Evolutionary conservation across 2,329 filamentous ascomycete species (phyloP).

Genomic region (Alternaria hordeiaustralica): DNA sequence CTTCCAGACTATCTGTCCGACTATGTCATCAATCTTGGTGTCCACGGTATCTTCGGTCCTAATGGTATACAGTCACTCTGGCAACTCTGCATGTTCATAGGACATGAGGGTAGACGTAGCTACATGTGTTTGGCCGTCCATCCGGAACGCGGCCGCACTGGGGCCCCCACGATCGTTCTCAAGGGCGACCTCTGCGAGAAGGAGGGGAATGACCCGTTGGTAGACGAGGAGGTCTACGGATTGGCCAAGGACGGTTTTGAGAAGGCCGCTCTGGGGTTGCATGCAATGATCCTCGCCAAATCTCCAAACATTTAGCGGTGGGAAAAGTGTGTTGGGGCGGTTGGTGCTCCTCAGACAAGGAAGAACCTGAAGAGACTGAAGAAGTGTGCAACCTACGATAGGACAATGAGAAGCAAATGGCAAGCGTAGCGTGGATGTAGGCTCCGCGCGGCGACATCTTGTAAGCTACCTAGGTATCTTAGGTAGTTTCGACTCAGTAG

Average conservation of each 20-base stretch:
- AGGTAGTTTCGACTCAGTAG: neutral
- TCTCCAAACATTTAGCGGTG: too few relatives aligned
- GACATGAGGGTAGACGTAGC: slow-evolving; percentile 3
- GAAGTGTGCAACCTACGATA: neutral
- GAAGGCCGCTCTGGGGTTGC: neutral
- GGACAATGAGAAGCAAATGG: neutral
- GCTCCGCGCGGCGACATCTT: neutral
- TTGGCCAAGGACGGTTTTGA: slow-evolving; percentile 9
- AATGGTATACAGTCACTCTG: neutral
- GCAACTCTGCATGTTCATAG: slow-evolving; percentile 10
- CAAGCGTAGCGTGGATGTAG: neutral
- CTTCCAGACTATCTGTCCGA: neutral
- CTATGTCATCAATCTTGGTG: neutral
- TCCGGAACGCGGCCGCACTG: neutral
- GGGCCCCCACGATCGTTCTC: neutral
- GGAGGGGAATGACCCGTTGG: slow-evolving; percentile 6
- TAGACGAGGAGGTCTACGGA: slow-evolving; percentile 1
- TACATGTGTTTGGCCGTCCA: slow-evolving; percentile 13
- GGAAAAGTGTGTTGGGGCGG: neutral
- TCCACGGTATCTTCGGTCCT: slow-evolving; percentile 8
- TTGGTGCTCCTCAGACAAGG: neutral
- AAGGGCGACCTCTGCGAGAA: slow-evolving; percentile 1
- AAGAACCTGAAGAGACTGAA: neutral
- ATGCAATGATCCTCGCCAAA: neutral
- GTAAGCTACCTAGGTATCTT: neutral